Percentiles rank a stretch among this genome's conserved stretches.
Evolutionary conservation across 1,284 basidiomycete species (phyloP).

Genomic region (Apiotrichum siamense): DNA sequence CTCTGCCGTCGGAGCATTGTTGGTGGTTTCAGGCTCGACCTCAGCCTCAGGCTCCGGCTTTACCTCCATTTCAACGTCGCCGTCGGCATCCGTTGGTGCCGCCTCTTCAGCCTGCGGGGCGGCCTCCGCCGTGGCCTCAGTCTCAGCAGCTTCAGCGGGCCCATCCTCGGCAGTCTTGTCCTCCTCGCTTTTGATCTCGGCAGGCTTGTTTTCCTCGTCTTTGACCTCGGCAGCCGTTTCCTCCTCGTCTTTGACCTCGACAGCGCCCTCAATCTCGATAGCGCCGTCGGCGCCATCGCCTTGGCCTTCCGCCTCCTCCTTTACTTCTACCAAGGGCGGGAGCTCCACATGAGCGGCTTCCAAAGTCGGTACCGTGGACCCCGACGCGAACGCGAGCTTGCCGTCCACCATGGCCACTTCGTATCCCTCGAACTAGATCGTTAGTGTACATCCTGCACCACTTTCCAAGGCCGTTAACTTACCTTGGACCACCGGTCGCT

Average conservation of each 20-base stretch:
- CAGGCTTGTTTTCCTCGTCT: not conserved
- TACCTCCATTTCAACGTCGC: not conserved
- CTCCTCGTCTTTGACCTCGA: not conserved
- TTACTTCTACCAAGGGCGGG: slow-evolving; percentile 40
- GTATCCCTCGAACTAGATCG: slow-evolving; percentile 85
- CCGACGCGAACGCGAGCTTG: slow-evolving; percentile 70
- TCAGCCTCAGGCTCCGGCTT: not conserved
- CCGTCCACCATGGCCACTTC: slow-evolving; percentile 89
- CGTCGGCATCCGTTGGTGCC: not conserved
- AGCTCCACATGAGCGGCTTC: slow-evolving; percentile 57
- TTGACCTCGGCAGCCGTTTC: not conserved
- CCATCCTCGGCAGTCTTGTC: not conserved
- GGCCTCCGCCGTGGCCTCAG: not conserved
- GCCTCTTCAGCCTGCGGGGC: not conserved
- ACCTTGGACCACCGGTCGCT: slow-evolving; percentile 73
- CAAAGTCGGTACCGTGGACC: slow-evolving; percentile 58
- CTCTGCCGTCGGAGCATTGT: slow-evolving; percentile 7
- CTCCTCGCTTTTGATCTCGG: not conserved
- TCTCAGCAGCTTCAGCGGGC: not conserved
- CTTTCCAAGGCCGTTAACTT: slow-evolving; percentile 13
- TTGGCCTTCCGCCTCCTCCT: slow-evolving; percentile 2
- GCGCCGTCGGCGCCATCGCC: slow-evolving; percentile 1
- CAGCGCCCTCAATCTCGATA: not conserved
- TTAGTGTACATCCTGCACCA: not conserved
- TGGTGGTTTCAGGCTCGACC: not conserved